A percentile compares a stretch with the other conserved stretches of the same genome.
phyloP scores from a whole-genome alignment of 2,329 filamentous ascomycete species.

The Colletotrichum endophyticum region DNA sequence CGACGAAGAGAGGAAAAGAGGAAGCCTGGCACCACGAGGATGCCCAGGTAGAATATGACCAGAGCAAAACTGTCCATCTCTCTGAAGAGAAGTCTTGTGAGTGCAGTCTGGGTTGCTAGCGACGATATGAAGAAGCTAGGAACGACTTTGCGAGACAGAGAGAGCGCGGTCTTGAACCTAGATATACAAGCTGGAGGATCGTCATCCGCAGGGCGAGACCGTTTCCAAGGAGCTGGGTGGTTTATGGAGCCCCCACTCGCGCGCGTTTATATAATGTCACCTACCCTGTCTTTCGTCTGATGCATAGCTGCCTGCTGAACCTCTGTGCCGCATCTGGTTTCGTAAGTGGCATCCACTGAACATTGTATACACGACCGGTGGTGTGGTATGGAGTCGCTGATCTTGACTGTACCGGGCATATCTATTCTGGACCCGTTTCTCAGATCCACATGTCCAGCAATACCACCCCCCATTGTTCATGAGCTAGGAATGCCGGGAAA shows the following conservation, averaged over 20 bases:
- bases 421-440: not conserved
- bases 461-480: not conserved
- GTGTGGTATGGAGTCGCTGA: not conserved
- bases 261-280: not conserved
- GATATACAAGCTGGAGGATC: not conserved
- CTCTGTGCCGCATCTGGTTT: not conserved
- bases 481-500: not conserved
- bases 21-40: constrained; percentile 42
- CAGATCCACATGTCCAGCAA: not conserved
- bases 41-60: constrained; percentile 48
- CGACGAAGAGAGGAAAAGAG: constrained; percentile 45
- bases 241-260: not conserved
- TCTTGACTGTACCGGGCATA: not conserved
- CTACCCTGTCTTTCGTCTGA: not conserved
- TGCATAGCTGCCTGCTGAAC: not conserved
- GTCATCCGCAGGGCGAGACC: not conserved
- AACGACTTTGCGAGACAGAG: not conserved
- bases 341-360: not conserved
- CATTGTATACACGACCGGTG: not conserved
- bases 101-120: not conserved
- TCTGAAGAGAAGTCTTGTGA: not conserved
- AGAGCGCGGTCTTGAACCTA: not conserved
- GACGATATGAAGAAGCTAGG: not conserved
- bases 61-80: constrained; percentile 41
- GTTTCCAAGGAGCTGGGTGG: not conserved